Percentiles rank a stretch among this genome's conserved stretches.
Evolutionary conservation across 768 basidiomycete genomes (phyloP).

Genomic region (Boletus edulis): DNA sequence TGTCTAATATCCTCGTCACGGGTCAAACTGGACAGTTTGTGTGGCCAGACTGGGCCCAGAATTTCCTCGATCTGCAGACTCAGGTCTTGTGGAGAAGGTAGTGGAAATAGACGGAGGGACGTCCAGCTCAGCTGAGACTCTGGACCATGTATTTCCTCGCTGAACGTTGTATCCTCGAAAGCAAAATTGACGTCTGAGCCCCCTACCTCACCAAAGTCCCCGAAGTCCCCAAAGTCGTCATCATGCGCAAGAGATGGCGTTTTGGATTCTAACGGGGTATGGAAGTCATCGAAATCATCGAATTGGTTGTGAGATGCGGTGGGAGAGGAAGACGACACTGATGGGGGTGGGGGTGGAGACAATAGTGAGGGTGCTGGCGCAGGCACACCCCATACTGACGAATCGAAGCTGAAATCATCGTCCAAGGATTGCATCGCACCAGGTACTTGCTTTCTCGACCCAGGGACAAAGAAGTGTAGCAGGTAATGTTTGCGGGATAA

Average conservation of each 20-base stretch:
- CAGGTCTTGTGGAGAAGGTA: slow-evolving; percentile 56
- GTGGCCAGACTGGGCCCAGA: slow-evolving; percentile 63
- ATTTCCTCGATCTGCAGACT: slow-evolving; percentile 62
- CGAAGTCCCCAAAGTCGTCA: slow-evolving; percentile 87
- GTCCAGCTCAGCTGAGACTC: slow-evolving; percentile 53
- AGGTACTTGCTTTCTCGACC: neutral
- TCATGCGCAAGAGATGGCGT: slow-evolving; percentile 42
- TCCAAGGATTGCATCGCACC: slow-evolving; percentile 46
- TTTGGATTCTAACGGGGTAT: slow-evolving; percentile 47
- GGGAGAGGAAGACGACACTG: slow-evolving; percentile 27
- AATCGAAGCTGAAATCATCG: slow-evolving; percentile 69
- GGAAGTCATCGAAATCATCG: slow-evolving; percentile 54
- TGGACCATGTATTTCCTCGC: slow-evolving; percentile 22
- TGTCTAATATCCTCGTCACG: slow-evolving; percentile 75
- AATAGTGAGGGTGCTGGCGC: slow-evolving; percentile 34
- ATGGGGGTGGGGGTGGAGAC: slow-evolving; percentile 21
- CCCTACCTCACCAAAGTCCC: slow-evolving; percentile 75
- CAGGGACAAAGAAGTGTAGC: slow-evolving; percentile 5
- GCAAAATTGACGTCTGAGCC: slow-evolving; percentile 39
- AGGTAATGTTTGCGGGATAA: neutral
- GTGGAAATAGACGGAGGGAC: slow-evolving; percentile 61
- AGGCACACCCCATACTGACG: slow-evolving; percentile 68
- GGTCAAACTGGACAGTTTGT: slow-evolving; percentile 50
- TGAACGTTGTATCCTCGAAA: slow-evolving; percentile 26
- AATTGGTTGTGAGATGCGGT: slow-evolving; percentile 35